Conservation (phyloP, 768 basidiomycete species). For the Termitomyces sp. region DNA sequence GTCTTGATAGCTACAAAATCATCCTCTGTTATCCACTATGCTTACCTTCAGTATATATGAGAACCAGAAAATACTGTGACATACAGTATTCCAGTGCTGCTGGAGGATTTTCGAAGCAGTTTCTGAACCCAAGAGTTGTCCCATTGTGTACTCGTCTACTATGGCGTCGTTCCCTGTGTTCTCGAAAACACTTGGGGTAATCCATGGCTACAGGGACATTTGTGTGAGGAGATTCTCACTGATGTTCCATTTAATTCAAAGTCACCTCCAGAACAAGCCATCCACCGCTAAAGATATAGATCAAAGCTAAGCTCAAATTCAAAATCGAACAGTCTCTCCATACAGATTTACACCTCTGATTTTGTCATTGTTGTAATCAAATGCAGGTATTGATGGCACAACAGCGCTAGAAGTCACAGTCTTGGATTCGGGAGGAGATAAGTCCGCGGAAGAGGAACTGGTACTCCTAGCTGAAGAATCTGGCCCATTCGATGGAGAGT, state of each 20-base stretch:
- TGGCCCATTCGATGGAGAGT: neutral
- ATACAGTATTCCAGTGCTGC: conserved; percentile 52
- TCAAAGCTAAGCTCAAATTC: neutral
- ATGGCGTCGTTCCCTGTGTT: conserved; percentile 50
- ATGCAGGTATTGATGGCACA: conserved; percentile 23
- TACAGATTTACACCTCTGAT: conserved; percentile 62
- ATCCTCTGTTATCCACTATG: conserved; percentile 58
- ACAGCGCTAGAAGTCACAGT: neutral
- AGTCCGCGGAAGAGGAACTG: conserved; percentile 1
- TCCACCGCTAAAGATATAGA: conserved; percentile 38
- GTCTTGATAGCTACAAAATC: conserved; percentile 62
- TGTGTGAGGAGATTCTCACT: neutral
- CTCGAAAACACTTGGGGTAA: conserved; percentile 70
- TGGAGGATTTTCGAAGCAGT: conserved; percentile 37
- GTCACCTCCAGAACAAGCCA: conserved; percentile 60
- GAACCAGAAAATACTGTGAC: conserved; percentile 7
- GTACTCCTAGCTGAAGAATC: neutral
- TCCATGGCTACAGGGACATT: conserved; percentile 53
- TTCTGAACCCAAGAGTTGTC: conserved; percentile 40
- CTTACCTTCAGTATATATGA: neutral
- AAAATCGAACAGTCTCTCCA: conserved; percentile 15
- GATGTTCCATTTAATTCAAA: neutral
- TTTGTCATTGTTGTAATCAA: conserved; percentile 37
- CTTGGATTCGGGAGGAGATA: neutral
- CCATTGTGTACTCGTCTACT: conserved; percentile 61